Evolutionary conservation across 176 grass and related monocot genomes (phyloP).

Genomic region (Rhynchospora tenuis): DNA sequence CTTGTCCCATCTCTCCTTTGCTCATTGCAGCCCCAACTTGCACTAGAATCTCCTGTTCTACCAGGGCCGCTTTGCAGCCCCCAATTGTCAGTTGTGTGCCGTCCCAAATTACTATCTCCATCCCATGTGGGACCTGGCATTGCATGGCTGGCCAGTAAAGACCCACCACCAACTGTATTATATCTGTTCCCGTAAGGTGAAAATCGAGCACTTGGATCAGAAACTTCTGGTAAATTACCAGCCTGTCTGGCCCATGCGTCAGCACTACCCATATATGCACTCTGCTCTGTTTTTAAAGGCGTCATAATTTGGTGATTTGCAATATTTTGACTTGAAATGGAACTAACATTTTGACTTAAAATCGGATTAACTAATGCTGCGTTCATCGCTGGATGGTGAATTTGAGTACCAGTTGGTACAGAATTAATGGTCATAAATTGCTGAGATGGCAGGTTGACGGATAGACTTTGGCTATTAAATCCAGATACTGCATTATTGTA

Average conservation of each 20-base stretch:
- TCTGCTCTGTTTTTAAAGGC: slow-evolving; percentile 10
- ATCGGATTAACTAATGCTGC: slow-evolving; percentile 31
- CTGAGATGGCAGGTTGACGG: slow-evolving; percentile 37
- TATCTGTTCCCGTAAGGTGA: slow-evolving; percentile 10
- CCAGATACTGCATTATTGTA: not conserved
- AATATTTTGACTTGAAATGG: not conserved
- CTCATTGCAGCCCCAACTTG: slow-evolving; percentile 21
- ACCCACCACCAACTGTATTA: slow-evolving; percentile 16
- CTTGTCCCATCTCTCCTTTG: not conserved
- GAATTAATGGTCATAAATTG: slow-evolving; percentile 33
- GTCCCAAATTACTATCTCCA: not conserved
- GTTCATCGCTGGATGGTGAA: slow-evolving; percentile 32
- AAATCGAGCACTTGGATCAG: slow-evolving; percentile 12
- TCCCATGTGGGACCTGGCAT: slow-evolving; percentile 10
- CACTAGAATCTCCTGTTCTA: slow-evolving; percentile 28
- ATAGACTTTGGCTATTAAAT: slow-evolving; percentile 3
- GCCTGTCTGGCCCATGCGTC: slow-evolving; percentile 29
- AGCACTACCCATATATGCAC: slow-evolving; percentile 13
- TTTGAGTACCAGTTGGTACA: slow-evolving; percentile 18
- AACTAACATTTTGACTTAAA: slow-evolving; percentile 21
- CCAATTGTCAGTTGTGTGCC: slow-evolving; percentile 18
- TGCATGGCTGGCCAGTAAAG: not conserved
- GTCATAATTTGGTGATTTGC: slow-evolving; percentile 9
- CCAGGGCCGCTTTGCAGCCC: not conserved
- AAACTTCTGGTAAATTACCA: not conserved